Evolutionary conservation across 202 grass and related monocot genomes (phyloP).

Genomic region (Miscanthus sacchariflorus): DNA sequence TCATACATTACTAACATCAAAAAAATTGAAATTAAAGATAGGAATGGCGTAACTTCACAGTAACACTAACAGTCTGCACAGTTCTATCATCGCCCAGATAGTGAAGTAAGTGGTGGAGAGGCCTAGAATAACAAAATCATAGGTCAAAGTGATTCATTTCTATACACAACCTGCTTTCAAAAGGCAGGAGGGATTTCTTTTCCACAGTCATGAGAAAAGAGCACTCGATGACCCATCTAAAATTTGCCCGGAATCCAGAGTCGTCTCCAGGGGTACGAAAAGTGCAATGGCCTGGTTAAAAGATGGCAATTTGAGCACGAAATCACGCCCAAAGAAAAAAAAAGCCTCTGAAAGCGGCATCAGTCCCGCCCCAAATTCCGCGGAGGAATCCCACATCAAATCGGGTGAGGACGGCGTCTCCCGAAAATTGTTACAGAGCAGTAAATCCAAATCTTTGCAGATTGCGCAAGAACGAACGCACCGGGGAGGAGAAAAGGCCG

Average conservation of each 20-base stretch:
- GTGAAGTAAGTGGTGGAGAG: not conserved
- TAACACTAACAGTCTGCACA: not conserved
- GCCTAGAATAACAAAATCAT: constrained; percentile 8
- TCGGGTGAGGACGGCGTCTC: not conserved
- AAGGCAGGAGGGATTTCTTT: not conserved
- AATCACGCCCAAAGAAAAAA: not conserved
- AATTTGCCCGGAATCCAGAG: not conserved
- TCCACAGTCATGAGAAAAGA: not conserved
- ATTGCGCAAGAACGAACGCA: not conserved
- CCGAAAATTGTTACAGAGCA: not conserved
- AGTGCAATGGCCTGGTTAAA: not conserved
- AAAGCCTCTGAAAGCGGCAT: not conserved
- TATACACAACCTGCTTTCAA: not conserved
- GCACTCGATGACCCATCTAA: no score
- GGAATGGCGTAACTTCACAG: not conserved
- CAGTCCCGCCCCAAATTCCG: not conserved
- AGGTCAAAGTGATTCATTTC: not conserved
- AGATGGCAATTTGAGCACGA: not conserved
- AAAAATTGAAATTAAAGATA: not conserved
- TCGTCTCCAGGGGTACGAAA: not conserved
- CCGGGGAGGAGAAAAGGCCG: not conserved
- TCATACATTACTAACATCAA: not conserved
- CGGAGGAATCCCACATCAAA: not conserved
- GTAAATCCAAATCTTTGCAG: not conserved
- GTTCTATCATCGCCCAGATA: not conserved